Evolutionary conservation across 1,284 basidiomycete species (phyloP), one percentile per base, ranked within the genome.

Genomic region (Melampsora americana): DNA sequence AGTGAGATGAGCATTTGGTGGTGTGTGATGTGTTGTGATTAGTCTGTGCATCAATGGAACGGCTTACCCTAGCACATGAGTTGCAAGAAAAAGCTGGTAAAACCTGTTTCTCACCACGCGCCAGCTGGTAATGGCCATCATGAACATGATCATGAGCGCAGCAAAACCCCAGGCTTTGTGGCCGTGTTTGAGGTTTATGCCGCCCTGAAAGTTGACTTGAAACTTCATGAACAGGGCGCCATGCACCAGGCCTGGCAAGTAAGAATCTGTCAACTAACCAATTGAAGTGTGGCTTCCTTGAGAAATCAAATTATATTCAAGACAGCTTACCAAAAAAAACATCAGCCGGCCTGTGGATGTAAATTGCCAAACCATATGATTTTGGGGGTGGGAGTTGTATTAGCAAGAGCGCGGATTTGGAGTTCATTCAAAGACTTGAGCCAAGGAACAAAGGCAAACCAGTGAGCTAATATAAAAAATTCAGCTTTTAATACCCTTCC

Each of bases 401-500:
- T n/a, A n/a, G n/a, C n/a, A n/a, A n/a, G n/a, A n/a, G n/a, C n/a
- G n/a, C n/a, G n/a, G n/a, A n/a, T n/a, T n/a, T n/a, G n/a, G n/a
- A n/a, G n/a, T 56, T 14, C 18, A 26, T 56, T 20, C 3, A 12
- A 56, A 2, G 50, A 20, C 5, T 18, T 5, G 23, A 53, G 4
- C 5, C 4, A 53, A 30, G 30, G 26, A 26, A 44, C 14, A 7
- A 42, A 3, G 18, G 39, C 64, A 5, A 32, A 23, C 65, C 72
- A 23, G 65, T 32, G 60, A 66, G 46, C 28, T 64, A 48, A 61
- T 75, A 64, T 28, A 75, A 28, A 32, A 75, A 75, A 44, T 75
- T 75, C 0, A 75, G 53, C 48, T 66, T 66, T 42, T 75, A 64
- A 32, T 75, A 75, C 18, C 72, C 72, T 46, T 66, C 39, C 53